Evolutionary conservation across 2,329 filamentous ascomycete genomes (phyloP).

Genomic region (Pseudogymnoascus sp.): DNA sequence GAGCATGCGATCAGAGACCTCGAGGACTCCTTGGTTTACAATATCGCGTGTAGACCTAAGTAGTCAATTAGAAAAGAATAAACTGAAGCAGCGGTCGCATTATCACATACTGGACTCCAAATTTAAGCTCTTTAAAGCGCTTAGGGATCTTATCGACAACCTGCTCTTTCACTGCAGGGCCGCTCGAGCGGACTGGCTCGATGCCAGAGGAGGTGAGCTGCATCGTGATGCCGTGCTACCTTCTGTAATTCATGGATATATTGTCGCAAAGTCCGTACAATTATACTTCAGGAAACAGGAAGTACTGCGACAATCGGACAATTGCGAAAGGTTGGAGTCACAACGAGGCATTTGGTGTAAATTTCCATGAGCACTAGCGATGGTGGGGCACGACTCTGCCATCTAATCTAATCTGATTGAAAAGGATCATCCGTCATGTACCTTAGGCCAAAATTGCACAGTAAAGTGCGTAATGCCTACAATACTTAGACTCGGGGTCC

Average conservation of each 20-base stretch:
- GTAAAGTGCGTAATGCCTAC: not conserved
- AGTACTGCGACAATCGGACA: not conserved
- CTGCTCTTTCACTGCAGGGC: conserved; percentile 63
- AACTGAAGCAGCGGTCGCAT: conserved; percentile 32
- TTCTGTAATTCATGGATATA: conserved; percentile 1
- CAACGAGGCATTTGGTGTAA: conserved; percentile 3
- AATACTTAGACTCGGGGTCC: not conserved
- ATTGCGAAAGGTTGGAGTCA: conserved; percentile 3
- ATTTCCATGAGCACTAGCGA: conserved; percentile 8
- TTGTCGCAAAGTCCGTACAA: not conserved
- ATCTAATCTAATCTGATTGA: conserved; percentile 7
- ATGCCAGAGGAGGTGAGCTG: conserved; percentile 19
- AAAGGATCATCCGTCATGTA: not conserved
- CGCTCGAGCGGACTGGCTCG: conserved; percentile 13
- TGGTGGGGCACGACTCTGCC: conserved; percentile 1
- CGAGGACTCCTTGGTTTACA: conserved; percentile 87
- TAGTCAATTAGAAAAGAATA: conserved; percentile 11
- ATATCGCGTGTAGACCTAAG: conserved; percentile 82
- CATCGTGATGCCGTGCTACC: conserved; percentile 16
- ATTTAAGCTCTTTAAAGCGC: conserved; percentile 87
- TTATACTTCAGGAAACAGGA: not conserved
- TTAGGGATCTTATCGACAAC: conserved; percentile 83
- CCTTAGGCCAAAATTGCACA: not conserved
- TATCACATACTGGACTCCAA: conserved; percentile 69
- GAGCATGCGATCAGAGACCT: conserved; percentile 87